A percentile compares a stretch with the other conserved stretches of the same genome.
Conservation (phyloP, 1,284 basidiomycete species). For the Cryptococcus sp. region DNA sequence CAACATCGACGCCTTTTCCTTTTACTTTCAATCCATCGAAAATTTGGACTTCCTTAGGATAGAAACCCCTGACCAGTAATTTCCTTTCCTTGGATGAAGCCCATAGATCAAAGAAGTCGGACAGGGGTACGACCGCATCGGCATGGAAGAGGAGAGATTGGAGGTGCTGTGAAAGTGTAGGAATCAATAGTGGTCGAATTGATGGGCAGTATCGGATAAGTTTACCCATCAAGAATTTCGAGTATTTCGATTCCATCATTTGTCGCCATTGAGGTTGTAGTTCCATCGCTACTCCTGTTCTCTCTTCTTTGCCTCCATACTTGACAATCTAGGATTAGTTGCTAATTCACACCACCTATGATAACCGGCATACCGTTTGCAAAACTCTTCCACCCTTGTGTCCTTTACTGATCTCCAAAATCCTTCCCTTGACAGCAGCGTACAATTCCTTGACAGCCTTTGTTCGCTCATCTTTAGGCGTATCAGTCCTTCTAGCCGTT, state of each 20-base stretch:
- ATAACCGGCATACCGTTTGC: conserved; percentile 58
- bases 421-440: conserved; percentile 66
- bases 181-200: conserved; percentile 63
- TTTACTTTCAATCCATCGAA: conserved; percentile 62
- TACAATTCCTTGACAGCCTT: conserved; percentile 68
- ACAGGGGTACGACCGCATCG: conserved; percentile 72
- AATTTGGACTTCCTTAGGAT: conserved; percentile 74
- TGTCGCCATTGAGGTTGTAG: conserved; percentile 71
- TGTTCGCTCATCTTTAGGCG: conserved; percentile 65
- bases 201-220: conserved; percentile 69
- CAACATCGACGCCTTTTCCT: not conserved
- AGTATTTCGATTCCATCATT: conserved; percentile 79
- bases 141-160: conserved; percentile 71
- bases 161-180: conserved; percentile 69
- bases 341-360: not conserved
- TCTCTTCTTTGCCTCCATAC: conserved; percentile 69
- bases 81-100: conserved; percentile 75
- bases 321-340: conserved; percentile 59
- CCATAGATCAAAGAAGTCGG: conserved; percentile 81
- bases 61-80: conserved; percentile 75
- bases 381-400: conserved; percentile 85
- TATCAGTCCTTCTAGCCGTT: conserved; percentile 68
- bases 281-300: conserved; percentile 72
- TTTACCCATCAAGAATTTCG: conserved; percentile 84
- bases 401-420: conserved; percentile 78